These are phyloP conservation scores for Pseudomonodictys pantanalensis DNA, from an alignment of 495 filamentous ascomycete species.

Conservation along the genomic window DNA sequence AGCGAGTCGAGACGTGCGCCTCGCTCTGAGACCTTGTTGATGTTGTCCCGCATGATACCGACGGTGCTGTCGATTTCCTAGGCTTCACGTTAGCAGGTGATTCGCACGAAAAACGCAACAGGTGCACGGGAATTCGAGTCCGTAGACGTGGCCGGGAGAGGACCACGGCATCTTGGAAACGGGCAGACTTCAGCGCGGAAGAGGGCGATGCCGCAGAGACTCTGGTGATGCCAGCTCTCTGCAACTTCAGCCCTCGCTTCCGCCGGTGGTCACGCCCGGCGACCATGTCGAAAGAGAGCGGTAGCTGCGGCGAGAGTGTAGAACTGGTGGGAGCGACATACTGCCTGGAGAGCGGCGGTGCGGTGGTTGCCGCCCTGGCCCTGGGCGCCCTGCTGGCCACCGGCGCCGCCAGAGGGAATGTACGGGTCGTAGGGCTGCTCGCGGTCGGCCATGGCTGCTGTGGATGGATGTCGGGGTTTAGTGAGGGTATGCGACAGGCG, in stretches of 20 bases:
- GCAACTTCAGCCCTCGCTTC: background rate
- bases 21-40: constrained; percentile 88
- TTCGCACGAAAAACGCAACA: too few species aligned
- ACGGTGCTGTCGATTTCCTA: constrained; percentile 97
- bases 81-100: constrained; percentile 9
- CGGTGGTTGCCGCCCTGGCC: constrained; percentile 62
- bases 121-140: too few species aligned
- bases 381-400: constrained; percentile 48
- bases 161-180: background rate
- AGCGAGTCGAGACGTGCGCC: constrained; percentile 85
- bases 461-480: constrained; percentile 1
- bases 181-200: background rate
- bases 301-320: background rate
- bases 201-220: background rate
- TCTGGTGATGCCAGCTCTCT: constrained; percentile 4
- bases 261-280: background rate
- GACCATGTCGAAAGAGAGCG: background rate
- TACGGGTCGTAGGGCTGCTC: constrained; percentile 88
- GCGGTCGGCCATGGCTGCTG: constrained; percentile 59
- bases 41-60: constrained; percentile 89
- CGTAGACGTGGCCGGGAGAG: background rate
- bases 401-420: constrained; percentile 63
- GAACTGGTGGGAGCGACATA: constrained; percentile 50
- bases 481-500: constrained; percentile 1
- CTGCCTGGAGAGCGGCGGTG: constrained; percentile 73